Evolutionary conservation across 2,329 filamentous ascomycete genomes (phyloP).

Genomic region (Sclerotinia nivalis): DNA sequence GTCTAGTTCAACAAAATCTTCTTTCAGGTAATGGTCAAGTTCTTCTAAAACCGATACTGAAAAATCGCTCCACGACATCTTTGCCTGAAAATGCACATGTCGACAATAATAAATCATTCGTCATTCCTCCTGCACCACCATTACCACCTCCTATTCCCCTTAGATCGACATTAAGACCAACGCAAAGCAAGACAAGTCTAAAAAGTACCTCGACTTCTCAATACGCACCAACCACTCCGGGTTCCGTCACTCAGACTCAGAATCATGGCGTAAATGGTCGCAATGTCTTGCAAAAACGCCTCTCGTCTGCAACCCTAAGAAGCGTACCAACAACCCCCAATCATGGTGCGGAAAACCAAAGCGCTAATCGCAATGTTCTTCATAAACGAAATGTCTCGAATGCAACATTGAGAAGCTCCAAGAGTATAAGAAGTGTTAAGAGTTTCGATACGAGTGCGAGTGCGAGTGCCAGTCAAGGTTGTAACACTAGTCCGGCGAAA

Average conservation of each 20-base stretch:
- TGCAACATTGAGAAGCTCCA: constrained; percentile 32
- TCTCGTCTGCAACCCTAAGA: constrained; percentile 26
- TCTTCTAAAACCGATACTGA: constrained; percentile 36
- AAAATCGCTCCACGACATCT: constrained; percentile 35
- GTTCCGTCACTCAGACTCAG: constrained; percentile 22
- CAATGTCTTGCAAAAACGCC: constrained; percentile 35
- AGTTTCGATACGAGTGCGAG: constrained; percentile 31
- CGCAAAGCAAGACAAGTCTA: constrained; percentile 32
- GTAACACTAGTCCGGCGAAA: constrained; percentile 30
- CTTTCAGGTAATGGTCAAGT: constrained; percentile 17
- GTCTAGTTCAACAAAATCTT: constrained; percentile 30
- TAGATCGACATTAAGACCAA: constrained; percentile 30
- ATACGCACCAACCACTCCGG: constrained; percentile 24
- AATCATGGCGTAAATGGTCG: constrained; percentile 25
- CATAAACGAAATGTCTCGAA: constrained; percentile 34
- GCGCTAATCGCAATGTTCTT: constrained; percentile 30
- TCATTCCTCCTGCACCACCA: constrained; percentile 15
- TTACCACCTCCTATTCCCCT: constrained; percentile 33
- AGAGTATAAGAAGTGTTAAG: constrained; percentile 29
- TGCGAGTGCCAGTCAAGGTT: neutral
- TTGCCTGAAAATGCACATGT: constrained; percentile 29
- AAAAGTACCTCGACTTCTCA: constrained; percentile 25
- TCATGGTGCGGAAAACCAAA: constrained; percentile 26
- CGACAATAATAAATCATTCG: neutral
- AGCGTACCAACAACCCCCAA: constrained; percentile 25